Percentiles rank a stretch among this genome's conserved stretches.
phyloP scores from a whole-genome alignment of 768 basidiomycete genomes.

The Leucosporidium yakuticum region DNA sequence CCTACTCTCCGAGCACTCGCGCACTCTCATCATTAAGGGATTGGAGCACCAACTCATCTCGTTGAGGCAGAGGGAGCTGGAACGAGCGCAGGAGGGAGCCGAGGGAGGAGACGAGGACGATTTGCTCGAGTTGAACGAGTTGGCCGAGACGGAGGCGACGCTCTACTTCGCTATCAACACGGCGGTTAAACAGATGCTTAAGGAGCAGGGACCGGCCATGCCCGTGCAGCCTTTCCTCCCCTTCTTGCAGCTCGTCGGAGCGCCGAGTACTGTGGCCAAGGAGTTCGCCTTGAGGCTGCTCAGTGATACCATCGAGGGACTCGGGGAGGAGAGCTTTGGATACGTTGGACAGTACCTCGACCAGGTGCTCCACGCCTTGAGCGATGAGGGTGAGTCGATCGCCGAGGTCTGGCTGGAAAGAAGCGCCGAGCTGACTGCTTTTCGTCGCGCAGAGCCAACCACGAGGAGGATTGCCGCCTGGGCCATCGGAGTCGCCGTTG shows the following conservation, averaged over 20 bases:
- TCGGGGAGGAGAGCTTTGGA: not conserved
- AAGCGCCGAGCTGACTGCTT: not conserved
- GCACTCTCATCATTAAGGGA: not conserved
- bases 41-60: constrained; percentile 3
- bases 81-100: not conserved
- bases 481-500: not conserved
- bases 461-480: constrained; percentile 3
- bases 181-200: not conserved
- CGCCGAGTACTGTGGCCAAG: not conserved
- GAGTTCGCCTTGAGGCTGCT: constrained; percentile 4
- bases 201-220: not conserved
- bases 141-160: not conserved
- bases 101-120: constrained; percentile 6
- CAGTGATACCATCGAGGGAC: not conserved
- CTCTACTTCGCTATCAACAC: not conserved
- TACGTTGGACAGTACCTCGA: not conserved
- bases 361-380: not conserved
- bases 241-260: not conserved
- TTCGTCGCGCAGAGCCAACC: not conserved
- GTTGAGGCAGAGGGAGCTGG: not conserved
- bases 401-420: not conserved
- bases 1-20: not conserved
- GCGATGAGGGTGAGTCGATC: not conserved
- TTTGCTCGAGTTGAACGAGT: not conserved
- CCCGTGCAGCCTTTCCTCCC: not conserved